These are phyloP conservation scores for Zoysia matrella DNA, from an alignment of 202 grass and related monocot genomes.

Conservation along the genomic window DNA sequence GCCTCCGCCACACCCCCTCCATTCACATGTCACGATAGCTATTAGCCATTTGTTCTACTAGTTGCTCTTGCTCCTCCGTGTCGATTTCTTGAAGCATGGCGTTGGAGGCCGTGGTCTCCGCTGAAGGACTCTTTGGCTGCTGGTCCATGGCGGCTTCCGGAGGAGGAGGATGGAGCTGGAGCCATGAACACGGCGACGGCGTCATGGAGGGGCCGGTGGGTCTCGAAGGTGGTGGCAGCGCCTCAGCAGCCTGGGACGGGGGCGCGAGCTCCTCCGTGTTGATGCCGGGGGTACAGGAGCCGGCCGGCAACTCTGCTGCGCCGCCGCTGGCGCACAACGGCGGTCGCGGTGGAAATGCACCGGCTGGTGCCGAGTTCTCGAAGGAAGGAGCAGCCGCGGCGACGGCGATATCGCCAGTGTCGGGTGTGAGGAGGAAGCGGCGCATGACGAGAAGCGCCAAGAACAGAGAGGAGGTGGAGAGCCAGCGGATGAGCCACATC, in stretches of 20 bases:
- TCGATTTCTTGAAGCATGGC: slow-evolving; percentile 50
- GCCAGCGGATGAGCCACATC: slow-evolving; percentile 93
- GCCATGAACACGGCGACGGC: slow-evolving; percentile 18
- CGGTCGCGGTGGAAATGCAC: slow-evolving; percentile 1
- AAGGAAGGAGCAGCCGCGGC: neutral
- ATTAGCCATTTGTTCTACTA: neutral
- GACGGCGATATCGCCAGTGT: neutral
- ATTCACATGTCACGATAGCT: slow-evolving; percentile 17
- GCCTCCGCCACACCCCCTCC: neutral
- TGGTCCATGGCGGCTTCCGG: slow-evolving; percentile 11
- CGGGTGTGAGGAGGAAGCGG: slow-evolving; percentile 58
- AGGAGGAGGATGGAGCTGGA: slow-evolving; percentile 37
- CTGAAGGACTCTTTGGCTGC: slow-evolving; percentile 44
- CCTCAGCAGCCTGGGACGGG: slow-evolving; percentile 22
- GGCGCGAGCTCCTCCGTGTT: slow-evolving; percentile 42
- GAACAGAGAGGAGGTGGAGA: slow-evolving; percentile 87
- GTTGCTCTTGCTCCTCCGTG: neutral
- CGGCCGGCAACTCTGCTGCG: slow-evolving; percentile 11
- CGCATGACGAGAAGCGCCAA: slow-evolving; percentile 56
- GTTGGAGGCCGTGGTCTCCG: slow-evolving; percentile 70
- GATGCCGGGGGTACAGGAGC: slow-evolving; percentile 22
- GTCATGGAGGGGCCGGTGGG: slow-evolving; percentile 27
- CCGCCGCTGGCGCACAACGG: slow-evolving; percentile 22
- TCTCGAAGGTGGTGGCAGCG: slow-evolving; percentile 31
- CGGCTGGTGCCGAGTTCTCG: neutral